Evolutionary conservation across 108 stramenopile genomes (phyloP).

Genomic region (Halocafeteria seosinensis): DNA sequence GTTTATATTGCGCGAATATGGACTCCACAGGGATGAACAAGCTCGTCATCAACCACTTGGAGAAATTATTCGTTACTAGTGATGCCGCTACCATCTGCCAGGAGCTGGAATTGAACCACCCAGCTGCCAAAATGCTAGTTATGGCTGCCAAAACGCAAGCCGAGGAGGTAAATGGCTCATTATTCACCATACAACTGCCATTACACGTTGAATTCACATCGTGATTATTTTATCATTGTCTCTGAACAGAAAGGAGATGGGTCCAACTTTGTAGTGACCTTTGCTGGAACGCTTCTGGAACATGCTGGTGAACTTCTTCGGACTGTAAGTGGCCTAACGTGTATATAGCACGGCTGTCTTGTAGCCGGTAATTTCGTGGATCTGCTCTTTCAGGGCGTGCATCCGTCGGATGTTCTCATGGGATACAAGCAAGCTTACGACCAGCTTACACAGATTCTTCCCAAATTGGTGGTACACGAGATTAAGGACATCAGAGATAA

Average conservation of each 20-base stretch:
- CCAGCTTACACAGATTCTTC: conserved; percentile 43
- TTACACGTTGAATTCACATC: too few relatives aligned
- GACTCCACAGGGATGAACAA: too few relatives aligned
- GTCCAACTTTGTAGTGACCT: conserved; percentile 70
- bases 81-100: conserved; percentile 85
- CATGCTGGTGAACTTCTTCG: conserved; percentile 71
- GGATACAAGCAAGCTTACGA: conserved; percentile 66
- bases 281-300: conserved; percentile 72
- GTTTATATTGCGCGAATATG: too few relatives aligned
- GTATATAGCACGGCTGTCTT: too few relatives aligned
- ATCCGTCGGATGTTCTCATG: conserved; percentile 71
- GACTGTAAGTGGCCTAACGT: conserved; percentile 17
- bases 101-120: conserved; percentile 90
- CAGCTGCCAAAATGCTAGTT: conserved; percentile 83
- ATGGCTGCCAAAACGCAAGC: conserved; percentile 81
- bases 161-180: conserved; percentile 39
- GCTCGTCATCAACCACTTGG: conserved; percentile 83
- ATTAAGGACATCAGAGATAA: conserved; percentile 35
- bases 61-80: conserved; percentile 84
- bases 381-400: conserved; percentile 55
- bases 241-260: conserved; percentile 58
- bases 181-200: too few relatives aligned
- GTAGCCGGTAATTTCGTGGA: too few relatives aligned
- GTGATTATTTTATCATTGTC: too few relatives aligned
- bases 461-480: conserved; percentile 23